Base-by-base conservation (phyloP, 768 basidiomycete species). In the Trametopsis cervina region DNA sequence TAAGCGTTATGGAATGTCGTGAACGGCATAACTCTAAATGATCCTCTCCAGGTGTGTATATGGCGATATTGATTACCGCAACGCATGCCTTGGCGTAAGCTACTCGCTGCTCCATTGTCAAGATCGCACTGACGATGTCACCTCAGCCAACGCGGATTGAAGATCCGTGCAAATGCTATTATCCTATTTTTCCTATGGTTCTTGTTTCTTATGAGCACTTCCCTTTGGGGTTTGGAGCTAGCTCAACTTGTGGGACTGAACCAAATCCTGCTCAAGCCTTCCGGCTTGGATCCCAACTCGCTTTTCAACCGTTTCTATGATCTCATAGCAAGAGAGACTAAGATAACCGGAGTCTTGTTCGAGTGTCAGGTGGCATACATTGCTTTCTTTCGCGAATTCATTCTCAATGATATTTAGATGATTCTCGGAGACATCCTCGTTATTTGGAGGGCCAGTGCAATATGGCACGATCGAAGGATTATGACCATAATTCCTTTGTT, bases 341-440 rank as follows among this genome's bases (percentile, higher is more conserved):
- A 25, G 20, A 35, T 52, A 7, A 52, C 46, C 1, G 51, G 46
- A 13, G 22, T 52, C 5, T 21, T 52, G 15, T 52, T 52, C 25
- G 24, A 52, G 6, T 29, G 10, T n/a, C 51, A 52, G 36, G 51
- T 52, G 26, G 17, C 29, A 10, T 15, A n/a, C 6, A 26, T 24
- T 3, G 36, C 27, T 42, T 17, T 27, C 43, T 3, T 5, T 7
- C 10, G 3, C 4, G 10, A 29, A 24, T 40, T 4, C 20, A 25
- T 40, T 42, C 11, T 26, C 11, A 9, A 6, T 4, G 4, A 6
- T 24, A 2, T 23, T 26, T 18, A 52, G 51, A 52, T 52, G 51
- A 52, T 52, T 15, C 17, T 48, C 23, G 51, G 51, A 1, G 51
- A 52, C 22, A 39, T 52, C 12, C 40, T 52, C 10, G 51, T 52